Evolutionary conservation across 2,329 filamentous ascomycete species (phyloP).

Genomic region (Claviceps sp.): DNA sequence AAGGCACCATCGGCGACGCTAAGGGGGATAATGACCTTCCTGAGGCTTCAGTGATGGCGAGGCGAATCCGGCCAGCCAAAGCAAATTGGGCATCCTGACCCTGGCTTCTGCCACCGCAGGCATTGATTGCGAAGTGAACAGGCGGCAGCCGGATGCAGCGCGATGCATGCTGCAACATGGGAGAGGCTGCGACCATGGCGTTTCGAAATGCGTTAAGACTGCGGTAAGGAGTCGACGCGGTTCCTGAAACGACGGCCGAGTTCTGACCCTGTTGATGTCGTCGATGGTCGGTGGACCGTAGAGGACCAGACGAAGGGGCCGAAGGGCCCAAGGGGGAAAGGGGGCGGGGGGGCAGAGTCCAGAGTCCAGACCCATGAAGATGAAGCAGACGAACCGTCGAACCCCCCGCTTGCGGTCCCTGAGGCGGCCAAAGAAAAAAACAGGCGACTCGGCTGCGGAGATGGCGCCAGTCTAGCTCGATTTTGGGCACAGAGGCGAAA

Average conservation of each 20-base stretch:
- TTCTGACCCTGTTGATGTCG: not conserved
- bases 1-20: slow-evolving; percentile 5
- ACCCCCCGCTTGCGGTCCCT: too few species aligned
- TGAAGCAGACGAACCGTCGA: too few species aligned
- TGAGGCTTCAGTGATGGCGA: not conserved
- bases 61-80: not conserved
- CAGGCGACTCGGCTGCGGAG: not conserved
- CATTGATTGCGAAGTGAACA: not conserved
- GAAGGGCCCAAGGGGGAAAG: not conserved
- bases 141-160: not conserved
- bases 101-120: not conserved
- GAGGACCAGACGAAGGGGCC: not conserved
- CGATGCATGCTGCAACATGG: slow-evolving; percentile 5
- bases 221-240: slow-evolving; percentile 15
- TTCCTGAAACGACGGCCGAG: slow-evolving; percentile 15
- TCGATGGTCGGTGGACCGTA: not conserved
- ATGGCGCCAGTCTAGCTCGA: not conserved
- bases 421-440: not conserved
- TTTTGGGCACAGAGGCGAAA: slow-evolving; percentile 2
- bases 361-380: too few species aligned
- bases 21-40: slow-evolving; percentile 3
- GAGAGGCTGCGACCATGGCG: slow-evolving; percentile 7
- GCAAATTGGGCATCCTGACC: not conserved
- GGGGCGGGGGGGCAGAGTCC: too few species aligned
- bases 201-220: slow-evolving; percentile 16